Conservation (phyloP, 805 yeast species). For the Maudiozyma serrabonitensis region DNA sequence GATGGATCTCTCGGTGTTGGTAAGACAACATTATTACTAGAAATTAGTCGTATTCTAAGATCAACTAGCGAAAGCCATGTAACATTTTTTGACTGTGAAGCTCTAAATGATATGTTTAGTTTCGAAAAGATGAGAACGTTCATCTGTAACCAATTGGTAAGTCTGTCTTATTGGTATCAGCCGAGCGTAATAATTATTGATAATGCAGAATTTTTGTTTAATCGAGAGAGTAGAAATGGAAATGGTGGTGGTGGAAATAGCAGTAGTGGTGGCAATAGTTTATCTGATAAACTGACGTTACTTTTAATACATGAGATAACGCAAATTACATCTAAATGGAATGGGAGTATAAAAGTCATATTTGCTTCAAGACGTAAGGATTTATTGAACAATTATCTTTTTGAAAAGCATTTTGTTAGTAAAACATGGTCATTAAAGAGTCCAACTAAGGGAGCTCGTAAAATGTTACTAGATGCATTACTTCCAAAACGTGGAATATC, state of each 20-base stretch:
- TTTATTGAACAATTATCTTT: conserved; percentile 47
- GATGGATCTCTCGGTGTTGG: conserved; percentile 80
- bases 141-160: conserved; percentile 32
- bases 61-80: conserved; percentile 29
- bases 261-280: conserved; percentile 19
- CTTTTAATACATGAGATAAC: conserved; percentile 40
- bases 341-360: conserved; percentile 45
- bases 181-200: conserved; percentile 73
- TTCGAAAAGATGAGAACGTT: conserved; percentile 33
- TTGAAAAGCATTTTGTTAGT: conserved; percentile 63
- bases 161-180: conserved; percentile 58
- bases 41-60: conserved; percentile 27
- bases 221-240: conserved; percentile 2
- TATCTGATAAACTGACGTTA: conserved; percentile 58
- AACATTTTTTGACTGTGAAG: conserved; percentile 47
- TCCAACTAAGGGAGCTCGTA: conserved; percentile 59
- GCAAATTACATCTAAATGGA: conserved; percentile 23
- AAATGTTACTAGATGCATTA: conserved; percentile 36
- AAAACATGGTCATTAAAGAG: conserved; percentile 49
- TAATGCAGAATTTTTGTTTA: conserved; percentile 60
- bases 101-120: conserved; percentile 18
- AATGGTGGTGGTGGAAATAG: conserved; percentile 40
- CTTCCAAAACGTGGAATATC: conserved; percentile 21
- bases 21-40: conserved; percentile 47
- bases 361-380: conserved; percentile 59